Evolutionary conservation across 768 basidiomycete species (phyloP), one percentile per base, ranked within the genome.

Genomic region (Collybia mongolica): DNA sequence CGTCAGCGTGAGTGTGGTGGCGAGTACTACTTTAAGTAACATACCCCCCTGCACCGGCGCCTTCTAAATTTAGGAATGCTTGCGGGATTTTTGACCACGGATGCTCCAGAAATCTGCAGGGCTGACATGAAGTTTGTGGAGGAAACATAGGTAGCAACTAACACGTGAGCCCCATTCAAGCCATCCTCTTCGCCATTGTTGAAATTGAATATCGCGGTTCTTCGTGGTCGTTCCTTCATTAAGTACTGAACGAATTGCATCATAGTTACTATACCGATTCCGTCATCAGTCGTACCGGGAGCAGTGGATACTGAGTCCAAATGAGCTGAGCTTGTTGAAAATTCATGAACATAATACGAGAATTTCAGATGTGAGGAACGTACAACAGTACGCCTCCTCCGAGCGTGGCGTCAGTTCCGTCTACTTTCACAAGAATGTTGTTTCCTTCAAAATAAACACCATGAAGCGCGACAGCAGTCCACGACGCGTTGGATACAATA

Each of bases 141-240:
- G 19, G 43, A 0, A 19, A 63, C 14, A 48, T 18, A 39, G 11
- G 29, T 9, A 5, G 15, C 8, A 5, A 64, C 61, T 41, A 44
- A 89, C 79, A 75, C 72, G 60, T 83, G 83, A 6, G 89, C 85
- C 19, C 90, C 90, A 52, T 85, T 77, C 55, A 92, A 63, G 28
- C 83, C 79, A 62, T 89, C 82, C 58, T 93, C 90, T 60, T 93
- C 91, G 1, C 86, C 90, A 53, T 93, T 92, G 64, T 93, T 93
- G 63, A 90, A 78, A 58, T 92, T 90, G 72, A 93, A 90, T 3
- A 93, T 66, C 5, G 84, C 84, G 0, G 87, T 88, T 35, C 82
- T 74, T 37, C 42, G 52, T 26, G 38, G 47, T 23, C 56, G 49
- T 6, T 39, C 46, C 48, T 51, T 18, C 2, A 58, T 50, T 46